These are phyloP conservation scores for Metschnikowia anglica DNA, from an alignment of 805 yeast species.

Conservation along the genomic window DNA sequence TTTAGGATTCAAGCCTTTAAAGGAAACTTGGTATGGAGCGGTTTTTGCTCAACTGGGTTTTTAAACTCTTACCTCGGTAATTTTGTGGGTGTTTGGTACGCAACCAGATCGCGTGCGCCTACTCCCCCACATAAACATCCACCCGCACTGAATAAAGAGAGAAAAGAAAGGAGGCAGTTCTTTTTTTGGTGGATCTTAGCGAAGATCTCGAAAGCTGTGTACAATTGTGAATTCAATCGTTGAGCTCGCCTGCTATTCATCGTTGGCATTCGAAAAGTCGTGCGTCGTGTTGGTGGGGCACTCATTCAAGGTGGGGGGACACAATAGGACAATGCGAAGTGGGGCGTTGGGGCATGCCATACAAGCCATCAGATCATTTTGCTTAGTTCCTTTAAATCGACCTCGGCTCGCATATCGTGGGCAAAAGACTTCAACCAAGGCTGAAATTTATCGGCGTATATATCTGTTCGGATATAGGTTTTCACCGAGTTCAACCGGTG, in stretches of 20 bases:
- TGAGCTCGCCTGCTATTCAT: not conserved
- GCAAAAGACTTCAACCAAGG: slow-evolving; percentile 42
- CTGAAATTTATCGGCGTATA: slow-evolving; percentile 45
- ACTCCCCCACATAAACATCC: no score
- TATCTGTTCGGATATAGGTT: slow-evolving; percentile 37
- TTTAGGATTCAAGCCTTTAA: no score
- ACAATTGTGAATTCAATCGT: no score
- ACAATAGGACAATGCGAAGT: not conserved
- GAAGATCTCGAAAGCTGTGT: no score
- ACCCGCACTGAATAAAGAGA: no score
- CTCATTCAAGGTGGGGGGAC: not conserved
- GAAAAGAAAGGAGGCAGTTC: no score
- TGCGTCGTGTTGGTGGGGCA: not conserved
- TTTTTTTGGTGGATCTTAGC: no score
- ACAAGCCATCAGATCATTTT: slow-evolving; percentile 21
- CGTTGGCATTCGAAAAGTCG: not conserved
- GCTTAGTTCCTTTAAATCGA: slow-evolving; percentile 50
- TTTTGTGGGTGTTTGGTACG: no score
- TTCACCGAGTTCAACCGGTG: slow-evolving; percentile 40
- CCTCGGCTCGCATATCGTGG: slow-evolving; percentile 54
- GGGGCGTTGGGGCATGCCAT: not conserved
- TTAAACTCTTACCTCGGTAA: no score
- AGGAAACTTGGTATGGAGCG: no score
- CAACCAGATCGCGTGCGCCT: no score
- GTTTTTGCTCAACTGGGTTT: no score